Evolutionary conservation across 345 rosid species (phyloP).

Genomic region (Pugionium cornutum): DNA sequence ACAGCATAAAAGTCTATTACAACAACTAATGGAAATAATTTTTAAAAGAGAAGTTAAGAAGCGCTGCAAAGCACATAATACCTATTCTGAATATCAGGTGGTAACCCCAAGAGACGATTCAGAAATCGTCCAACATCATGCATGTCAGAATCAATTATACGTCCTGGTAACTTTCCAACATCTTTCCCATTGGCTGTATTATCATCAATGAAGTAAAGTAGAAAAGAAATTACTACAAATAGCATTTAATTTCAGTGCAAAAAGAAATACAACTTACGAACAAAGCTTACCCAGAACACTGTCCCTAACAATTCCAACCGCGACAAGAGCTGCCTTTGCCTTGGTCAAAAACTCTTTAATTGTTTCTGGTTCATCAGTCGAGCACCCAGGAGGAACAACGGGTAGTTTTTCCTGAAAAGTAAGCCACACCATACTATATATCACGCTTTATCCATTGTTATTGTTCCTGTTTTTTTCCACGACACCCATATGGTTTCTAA

Average conservation of each 20-base stretch:
- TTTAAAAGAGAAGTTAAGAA: background rate
- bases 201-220: conserved; percentile 7
- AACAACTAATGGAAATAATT: conserved; percentile 25
- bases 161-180: conserved; percentile 73
- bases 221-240: conserved; percentile 12
- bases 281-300: conserved; percentile 62
- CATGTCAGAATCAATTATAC: conserved; percentile 98
- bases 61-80: conserved; percentile 12
- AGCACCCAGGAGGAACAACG: conserved; percentile 95
- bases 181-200: conserved; percentile 83
- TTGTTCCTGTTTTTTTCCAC: no score
- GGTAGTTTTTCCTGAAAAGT: conserved; percentile 81
- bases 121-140: conserved; percentile 95
- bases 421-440: conserved; percentile 27
- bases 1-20: conserved; percentile 23
- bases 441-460: conserved; percentile 22
- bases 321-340: conserved; percentile 95
- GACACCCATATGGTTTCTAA: no score
- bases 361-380: conserved; percentile 78
- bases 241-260: background rate
- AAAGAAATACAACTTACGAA: background rate
- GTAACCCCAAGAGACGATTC: conserved; percentile 91
- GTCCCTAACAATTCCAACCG: conserved; percentile 98
- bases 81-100: conserved; percentile 98
- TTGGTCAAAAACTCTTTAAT: conserved; percentile 73